phyloP scores from a whole-genome alignment of 768 basidiomycete genomes.

The Ephemerocybe angulata region DNA sequence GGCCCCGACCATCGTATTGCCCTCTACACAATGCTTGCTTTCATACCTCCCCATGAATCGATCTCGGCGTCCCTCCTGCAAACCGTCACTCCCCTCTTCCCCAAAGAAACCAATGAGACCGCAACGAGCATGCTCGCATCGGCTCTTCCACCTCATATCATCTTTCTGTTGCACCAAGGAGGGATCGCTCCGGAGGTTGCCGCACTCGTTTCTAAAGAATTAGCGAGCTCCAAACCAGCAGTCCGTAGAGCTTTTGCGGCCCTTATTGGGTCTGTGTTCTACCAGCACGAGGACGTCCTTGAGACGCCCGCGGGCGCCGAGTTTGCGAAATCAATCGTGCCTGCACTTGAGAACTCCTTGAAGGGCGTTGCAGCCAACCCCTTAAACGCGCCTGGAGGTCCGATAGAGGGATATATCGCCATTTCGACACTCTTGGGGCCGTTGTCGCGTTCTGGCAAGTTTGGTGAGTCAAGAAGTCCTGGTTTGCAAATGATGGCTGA shows the following conservation, averaged over 20 bases:
- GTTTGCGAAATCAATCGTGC: constrained; percentile 53
- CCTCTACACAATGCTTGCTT: constrained; percentile 74
- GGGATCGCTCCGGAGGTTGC: constrained; percentile 43
- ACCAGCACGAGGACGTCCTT: constrained; percentile 41
- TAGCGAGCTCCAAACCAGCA: constrained; percentile 60
- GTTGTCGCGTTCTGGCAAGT: constrained; percentile 43
- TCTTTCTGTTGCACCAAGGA: constrained; percentile 43
- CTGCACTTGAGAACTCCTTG: constrained; percentile 65
- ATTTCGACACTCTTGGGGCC: constrained; percentile 66
- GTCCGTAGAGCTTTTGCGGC: constrained; percentile 59
- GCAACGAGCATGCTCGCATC: constrained; percentile 52
- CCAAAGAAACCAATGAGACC: constrained; percentile 78
- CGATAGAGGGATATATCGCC: constrained; percentile 84
- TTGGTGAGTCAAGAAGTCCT: constrained; percentile 52
- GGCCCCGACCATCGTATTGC: constrained; percentile 83
- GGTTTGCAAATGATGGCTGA: neutral
- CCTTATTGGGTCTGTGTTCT: constrained; percentile 56
- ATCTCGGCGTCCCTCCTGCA: constrained; percentile 46
- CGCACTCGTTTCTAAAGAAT: constrained; percentile 62
- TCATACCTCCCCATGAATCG: constrained; percentile 42
- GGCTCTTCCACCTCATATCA: constrained; percentile 59
- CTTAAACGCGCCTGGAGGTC: constrained; percentile 54
- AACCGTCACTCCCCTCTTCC: constrained; percentile 36
- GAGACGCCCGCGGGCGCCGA: constrained; percentile 39
- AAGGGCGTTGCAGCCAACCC: constrained; percentile 64